Conservation (phyloP, 352 stramenopile genomes). For the Globisporangium orthogonon region DNA sequence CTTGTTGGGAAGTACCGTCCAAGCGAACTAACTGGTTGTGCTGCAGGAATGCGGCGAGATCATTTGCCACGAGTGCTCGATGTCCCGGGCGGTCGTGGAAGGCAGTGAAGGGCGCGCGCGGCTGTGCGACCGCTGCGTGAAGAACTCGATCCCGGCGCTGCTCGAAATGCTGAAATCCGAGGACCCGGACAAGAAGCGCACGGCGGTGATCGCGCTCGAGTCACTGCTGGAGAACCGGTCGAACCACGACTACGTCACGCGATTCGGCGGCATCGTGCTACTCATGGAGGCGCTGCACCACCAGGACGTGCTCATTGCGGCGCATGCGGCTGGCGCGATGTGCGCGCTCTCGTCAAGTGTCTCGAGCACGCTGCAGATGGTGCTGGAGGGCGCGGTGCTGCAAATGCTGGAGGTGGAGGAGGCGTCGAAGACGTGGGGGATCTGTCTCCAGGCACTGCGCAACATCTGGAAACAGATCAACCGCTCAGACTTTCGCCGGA, state of each 20-base stretch:
- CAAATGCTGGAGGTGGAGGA: conserved; percentile 87
- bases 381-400: conserved; percentile 82
- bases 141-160: conserved; percentile 67
- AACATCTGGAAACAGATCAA: conserved; percentile 90
- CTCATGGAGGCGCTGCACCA: conserved; percentile 69
- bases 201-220: conserved; percentile 68
- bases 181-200: conserved; percentile 52
- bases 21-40: neutral
- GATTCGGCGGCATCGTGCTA: conserved; percentile 60
- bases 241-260: conserved; percentile 84
- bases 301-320: conserved; percentile 54
- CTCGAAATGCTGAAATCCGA: conserved; percentile 50
- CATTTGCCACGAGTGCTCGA: conserved; percentile 82
- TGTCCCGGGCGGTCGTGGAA: conserved; percentile 81
- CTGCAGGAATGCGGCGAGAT: conserved; percentile 80
- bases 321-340: conserved; percentile 66
- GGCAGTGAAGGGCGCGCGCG: conserved; percentile 69
- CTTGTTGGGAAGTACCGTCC: neutral
- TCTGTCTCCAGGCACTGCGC: conserved; percentile 72
- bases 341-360: conserved; percentile 76
- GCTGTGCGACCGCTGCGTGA: conserved; percentile 82
- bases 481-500: conserved; percentile 74
- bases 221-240: conserved; percentile 78
- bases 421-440: conserved; percentile 61
- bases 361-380: conserved; percentile 79